Evolutionary conservation across 768 basidiomycete species (phyloP).

Genomic region (Paxillus involutus): DNA sequence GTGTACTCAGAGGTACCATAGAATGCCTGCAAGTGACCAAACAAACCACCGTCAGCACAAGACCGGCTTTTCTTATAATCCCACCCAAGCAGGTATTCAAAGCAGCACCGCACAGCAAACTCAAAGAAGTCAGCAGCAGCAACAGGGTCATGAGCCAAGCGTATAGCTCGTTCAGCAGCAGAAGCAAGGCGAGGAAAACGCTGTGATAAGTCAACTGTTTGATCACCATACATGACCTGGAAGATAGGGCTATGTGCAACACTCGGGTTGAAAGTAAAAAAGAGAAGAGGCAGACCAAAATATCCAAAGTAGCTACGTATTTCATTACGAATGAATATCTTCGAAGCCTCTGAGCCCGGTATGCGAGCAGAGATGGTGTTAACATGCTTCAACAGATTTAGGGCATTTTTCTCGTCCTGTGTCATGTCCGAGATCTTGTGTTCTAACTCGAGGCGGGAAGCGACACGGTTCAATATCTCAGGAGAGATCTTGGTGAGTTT

Average conservation of each 20-base stretch:
- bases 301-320: constrained; percentile 28
- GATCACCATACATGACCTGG: constrained; percentile 30
- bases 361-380: constrained; percentile 30
- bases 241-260: constrained; percentile 27
- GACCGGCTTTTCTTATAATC: too few relatives aligned
- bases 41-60: constrained; percentile 33
- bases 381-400: constrained; percentile 25
- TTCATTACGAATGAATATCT: constrained; percentile 20
- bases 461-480: too few relatives aligned
- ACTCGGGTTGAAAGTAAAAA: constrained; percentile 26
- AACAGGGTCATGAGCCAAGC: constrained; percentile 33
- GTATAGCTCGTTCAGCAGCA: constrained; percentile 15
- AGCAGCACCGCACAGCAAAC: constrained; percentile 23
- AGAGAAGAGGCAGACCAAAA: constrained; percentile 30
- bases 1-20: constrained; percentile 30
- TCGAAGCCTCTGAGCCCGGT: constrained; percentile 32
- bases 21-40: constrained; percentile 31
- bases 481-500: too few relatives aligned
- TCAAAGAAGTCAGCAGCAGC: constrained; percentile 36
- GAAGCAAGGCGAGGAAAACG: constrained; percentile 20
- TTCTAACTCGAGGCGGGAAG: too few relatives aligned
- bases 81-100: constrained; percentile 23
- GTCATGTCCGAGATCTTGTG: too few relatives aligned
- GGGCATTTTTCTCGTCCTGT: too few relatives aligned
- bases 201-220: not conserved